phyloP scores from a whole-genome alignment of 1,284 basidiomycete species.

The Exobasidium cylindrosporum region DNA sequence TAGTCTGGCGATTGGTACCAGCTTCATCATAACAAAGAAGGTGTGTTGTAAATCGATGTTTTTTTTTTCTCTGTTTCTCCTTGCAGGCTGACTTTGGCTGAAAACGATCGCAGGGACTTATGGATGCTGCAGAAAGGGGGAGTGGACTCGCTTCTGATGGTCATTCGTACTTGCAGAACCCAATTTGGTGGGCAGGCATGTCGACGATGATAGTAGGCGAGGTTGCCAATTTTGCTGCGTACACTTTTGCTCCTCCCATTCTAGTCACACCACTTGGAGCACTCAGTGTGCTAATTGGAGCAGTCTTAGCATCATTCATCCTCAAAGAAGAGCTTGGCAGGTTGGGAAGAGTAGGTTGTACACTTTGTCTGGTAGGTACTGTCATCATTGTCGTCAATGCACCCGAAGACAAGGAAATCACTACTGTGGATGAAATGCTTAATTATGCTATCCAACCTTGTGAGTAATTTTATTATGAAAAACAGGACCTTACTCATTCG shows the following conservation, averaged over 20 bases:
- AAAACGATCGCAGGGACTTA: constrained; percentile 45
- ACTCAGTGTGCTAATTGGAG: constrained; percentile 89
- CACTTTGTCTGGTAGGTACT: constrained; percentile 82
- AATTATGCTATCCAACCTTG: constrained; percentile 72
- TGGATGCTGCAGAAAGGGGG: constrained; percentile 49
- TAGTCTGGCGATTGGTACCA: constrained; percentile 52
- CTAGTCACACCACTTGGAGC: constrained; percentile 94
- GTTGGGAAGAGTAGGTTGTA: constrained; percentile 86
- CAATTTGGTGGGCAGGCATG: constrained; percentile 98
- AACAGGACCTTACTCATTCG: background rate
- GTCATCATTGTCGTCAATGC: constrained; percentile 95
- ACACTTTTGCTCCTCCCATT: constrained; percentile 95
- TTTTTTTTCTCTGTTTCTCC: no score
- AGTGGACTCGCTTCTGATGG: constrained; percentile 51
- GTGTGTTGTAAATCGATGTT: no score
- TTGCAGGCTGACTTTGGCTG: background rate
- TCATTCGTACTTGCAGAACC: constrained; percentile 75
- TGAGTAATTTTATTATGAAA: constrained; percentile 60
- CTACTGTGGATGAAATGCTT: constrained; percentile 91
- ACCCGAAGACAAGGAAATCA: constrained; percentile 87
- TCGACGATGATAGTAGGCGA: constrained; percentile 62
- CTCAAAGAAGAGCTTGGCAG: constrained; percentile 91
- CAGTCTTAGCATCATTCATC: constrained; percentile 77
- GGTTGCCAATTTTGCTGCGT: constrained; percentile 95
- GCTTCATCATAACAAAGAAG: constrained; percentile 55